Evolutionary conservation across 768 basidiomycete species (phyloP).

Genomic region (Rickenella mellea): DNA sequence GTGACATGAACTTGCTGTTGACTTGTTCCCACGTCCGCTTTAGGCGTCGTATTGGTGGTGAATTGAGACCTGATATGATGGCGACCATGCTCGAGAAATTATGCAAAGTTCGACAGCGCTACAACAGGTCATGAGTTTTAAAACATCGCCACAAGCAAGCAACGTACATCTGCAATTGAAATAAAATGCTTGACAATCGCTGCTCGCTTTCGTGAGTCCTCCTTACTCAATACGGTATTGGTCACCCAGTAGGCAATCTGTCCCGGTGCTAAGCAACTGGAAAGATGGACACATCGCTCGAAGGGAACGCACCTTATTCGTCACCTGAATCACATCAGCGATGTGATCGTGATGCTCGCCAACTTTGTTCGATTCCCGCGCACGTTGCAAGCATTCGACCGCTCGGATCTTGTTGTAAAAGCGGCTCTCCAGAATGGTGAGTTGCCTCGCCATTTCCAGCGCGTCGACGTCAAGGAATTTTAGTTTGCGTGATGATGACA

Average conservation of each 20-base stretch:
- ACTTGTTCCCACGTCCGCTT: constrained; percentile 93
- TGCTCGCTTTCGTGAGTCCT: constrained; percentile 80
- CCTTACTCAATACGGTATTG: constrained; percentile 67
- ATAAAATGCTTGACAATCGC: constrained; percentile 84
- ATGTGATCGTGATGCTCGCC: constrained; percentile 73
- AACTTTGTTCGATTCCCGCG: constrained; percentile 64
- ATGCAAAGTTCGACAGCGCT: constrained; percentile 84
- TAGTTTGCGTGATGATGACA: constrained; percentile 45
- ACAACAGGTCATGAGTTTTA: constrained; percentile 8
- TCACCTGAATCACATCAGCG: constrained; percentile 76
- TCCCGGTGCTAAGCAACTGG: constrained; percentile 1
- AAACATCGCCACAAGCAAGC: background rate
- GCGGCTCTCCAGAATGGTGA: constrained; percentile 84
- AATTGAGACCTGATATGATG: constrained; percentile 88
- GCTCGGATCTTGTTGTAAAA: constrained; percentile 84
- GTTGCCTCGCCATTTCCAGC: constrained; percentile 82
- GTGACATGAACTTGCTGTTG: constrained; percentile 59
- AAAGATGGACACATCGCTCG: background rate
- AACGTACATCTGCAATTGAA: constrained; percentile 77
- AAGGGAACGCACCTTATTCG: constrained; percentile 56
- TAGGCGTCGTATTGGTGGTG: constrained; percentile 84
- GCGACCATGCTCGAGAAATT: constrained; percentile 98
- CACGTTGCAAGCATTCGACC: constrained; percentile 82
- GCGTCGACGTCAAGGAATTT: constrained; percentile 83
- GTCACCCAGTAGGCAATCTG: constrained; percentile 94